Conservation (phyloP, 2,329 filamentous ascomycete genomes). For the Alternaria gaisen region DNA sequence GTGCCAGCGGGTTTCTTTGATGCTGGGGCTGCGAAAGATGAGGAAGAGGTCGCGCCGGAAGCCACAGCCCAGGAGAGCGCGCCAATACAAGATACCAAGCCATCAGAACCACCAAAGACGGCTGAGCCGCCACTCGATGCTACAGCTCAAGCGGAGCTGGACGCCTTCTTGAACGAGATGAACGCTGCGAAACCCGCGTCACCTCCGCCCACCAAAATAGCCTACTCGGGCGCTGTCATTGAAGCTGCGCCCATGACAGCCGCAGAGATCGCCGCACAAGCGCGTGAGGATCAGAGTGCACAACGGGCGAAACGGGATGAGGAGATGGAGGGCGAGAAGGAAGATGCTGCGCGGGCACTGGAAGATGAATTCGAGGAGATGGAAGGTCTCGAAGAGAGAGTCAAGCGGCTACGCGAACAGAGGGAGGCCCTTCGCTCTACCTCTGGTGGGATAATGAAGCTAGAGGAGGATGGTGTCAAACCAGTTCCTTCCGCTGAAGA, state of each 20-base stretch:
- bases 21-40: slow-evolving; percentile 24
- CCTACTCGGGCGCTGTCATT: slow-evolving; percentile 52
- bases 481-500: slow-evolving; percentile 21
- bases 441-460: slow-evolving; percentile 20
- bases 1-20: slow-evolving; percentile 51
- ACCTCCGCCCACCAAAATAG: slow-evolving; percentile 73
- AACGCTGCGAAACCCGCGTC: slow-evolving; percentile 81
- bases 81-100: slow-evolving; percentile 9
- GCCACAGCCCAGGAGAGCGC: slow-evolving; percentile 7
- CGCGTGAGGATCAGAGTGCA: slow-evolving; percentile 54
- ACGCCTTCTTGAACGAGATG: slow-evolving; percentile 63
- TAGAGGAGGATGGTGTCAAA: slow-evolving; percentile 16
- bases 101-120: slow-evolving; percentile 18
- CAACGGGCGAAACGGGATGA: slow-evolving; percentile 54
- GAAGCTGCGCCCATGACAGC: slow-evolving; percentile 58
- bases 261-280: slow-evolving; percentile 57
- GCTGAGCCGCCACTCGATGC: slow-evolving; percentile 23
- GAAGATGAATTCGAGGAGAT: slow-evolving; percentile 62
- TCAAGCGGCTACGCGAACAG: slow-evolving; percentile 56
- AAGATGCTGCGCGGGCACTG: slow-evolving; percentile 56
- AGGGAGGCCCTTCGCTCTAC: slow-evolving; percentile 53
- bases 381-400: slow-evolving; percentile 58
- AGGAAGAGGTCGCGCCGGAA: slow-evolving; percentile 13
- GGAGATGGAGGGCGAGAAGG: slow-evolving; percentile 59
- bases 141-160: slow-evolving; percentile 56